A percentile compares a stretch with the other conserved stretches of the same genome.
Conservation (phyloP, 2,329 filamentous ascomycete species). For the Herpotrichia juniperi region DNA sequence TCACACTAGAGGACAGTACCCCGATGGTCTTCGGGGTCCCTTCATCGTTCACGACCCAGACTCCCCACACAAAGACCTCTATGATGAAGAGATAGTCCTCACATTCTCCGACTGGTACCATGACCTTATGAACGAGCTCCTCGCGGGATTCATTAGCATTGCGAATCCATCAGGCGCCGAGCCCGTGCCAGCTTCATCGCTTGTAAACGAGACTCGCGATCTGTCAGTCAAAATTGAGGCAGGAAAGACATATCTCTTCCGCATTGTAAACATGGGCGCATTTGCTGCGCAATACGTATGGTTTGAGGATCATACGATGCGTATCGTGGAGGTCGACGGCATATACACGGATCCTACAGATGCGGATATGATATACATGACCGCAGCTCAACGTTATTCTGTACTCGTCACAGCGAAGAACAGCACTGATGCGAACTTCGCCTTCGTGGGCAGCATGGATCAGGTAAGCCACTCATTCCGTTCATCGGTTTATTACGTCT, state of each 20-base stretch:
- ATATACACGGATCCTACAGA: constrained; percentile 66
- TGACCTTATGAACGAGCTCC: constrained; percentile 57
- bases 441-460: constrained; percentile 62
- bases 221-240: constrained; percentile 53
- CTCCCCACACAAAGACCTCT: constrained; percentile 59
- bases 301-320: constrained; percentile 70
- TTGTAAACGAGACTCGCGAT: constrained; percentile 67
- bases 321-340: constrained; percentile 73
- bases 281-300: constrained; percentile 76
- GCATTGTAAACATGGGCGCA: constrained; percentile 72
- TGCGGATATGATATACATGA: constrained; percentile 67
- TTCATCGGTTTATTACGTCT: background rate
- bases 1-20: constrained; percentile 66
- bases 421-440: constrained; percentile 61
- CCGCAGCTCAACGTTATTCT: constrained; percentile 74
- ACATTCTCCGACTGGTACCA: constrained; percentile 80
- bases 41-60: constrained; percentile 68
- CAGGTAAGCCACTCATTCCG: constrained; percentile 34
- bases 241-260: constrained; percentile 66
- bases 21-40: constrained; percentile 72
- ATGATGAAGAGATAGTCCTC: constrained; percentile 66
- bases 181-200: constrained; percentile 67
- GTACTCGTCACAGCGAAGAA: constrained; percentile 68
- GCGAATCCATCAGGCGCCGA: constrained; percentile 63
- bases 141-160: constrained; percentile 39